Percentiles rank a stretch among this genome's conserved stretches.
Evolutionary conservation across 2,329 filamentous ascomycete species (phyloP).

Genomic region (Xylariaceae sp.): DNA sequence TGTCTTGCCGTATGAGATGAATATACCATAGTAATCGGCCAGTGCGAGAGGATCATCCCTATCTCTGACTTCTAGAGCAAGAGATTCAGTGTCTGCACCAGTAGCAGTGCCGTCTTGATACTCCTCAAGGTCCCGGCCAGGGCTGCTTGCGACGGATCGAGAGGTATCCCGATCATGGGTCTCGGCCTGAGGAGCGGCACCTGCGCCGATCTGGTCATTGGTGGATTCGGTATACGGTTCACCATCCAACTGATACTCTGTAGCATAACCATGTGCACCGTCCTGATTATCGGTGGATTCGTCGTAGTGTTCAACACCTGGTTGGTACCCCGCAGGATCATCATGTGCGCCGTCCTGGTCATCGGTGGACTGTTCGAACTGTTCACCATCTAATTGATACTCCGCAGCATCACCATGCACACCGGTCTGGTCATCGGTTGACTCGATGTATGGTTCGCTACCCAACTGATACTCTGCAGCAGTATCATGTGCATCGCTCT

Average conservation of each 20-base stretch:
- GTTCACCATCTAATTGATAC: slow-evolving; percentile 7
- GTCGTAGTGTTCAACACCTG: slow-evolving; percentile 20
- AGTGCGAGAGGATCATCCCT: slow-evolving; percentile 23
- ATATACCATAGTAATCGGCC: slow-evolving; percentile 27
- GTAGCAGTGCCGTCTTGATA: neutral
- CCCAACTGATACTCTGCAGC: slow-evolving; percentile 21
- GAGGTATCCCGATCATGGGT: slow-evolving; percentile 3
- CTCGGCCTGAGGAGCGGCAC: slow-evolving; percentile 7
- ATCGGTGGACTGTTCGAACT: slow-evolving; percentile 17
- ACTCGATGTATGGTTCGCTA: slow-evolving; percentile 19
- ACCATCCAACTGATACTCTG: slow-evolving; percentile 5
- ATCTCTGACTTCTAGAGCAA: neutral
- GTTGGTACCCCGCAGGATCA: slow-evolving; percentile 19
- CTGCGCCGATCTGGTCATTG: slow-evolving; percentile 11
- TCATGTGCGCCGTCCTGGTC: slow-evolving; percentile 2
- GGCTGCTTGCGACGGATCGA: slow-evolving; percentile 4
- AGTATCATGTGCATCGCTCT: neutral
- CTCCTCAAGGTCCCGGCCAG: neutral
- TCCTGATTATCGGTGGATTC: slow-evolving; percentile 22
- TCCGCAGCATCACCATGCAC: neutral
- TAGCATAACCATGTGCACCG: slow-evolving; percentile 6
- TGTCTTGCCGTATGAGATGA: slow-evolving; percentile 30
- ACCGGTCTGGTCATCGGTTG: slow-evolving; percentile 17
- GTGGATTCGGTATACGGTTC: slow-evolving; percentile 15
- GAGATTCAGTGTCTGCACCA: neutral